Evolutionary conservation across 768 basidiomycete genomes (phyloP).

Genomic region (Boletus rubroflammeus): DNA sequence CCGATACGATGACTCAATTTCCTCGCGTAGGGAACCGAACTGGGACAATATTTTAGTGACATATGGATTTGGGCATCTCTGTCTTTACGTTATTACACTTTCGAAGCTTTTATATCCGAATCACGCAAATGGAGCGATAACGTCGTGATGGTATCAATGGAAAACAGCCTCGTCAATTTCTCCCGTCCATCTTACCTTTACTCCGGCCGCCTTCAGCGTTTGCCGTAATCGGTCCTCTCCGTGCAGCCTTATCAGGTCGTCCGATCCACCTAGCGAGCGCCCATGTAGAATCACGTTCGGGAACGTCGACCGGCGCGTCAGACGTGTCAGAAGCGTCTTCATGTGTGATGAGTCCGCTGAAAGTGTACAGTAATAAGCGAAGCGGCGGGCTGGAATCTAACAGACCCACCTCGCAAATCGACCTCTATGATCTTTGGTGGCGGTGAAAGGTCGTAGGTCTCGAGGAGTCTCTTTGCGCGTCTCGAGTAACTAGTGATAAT

Average conservation of each 20-base stretch:
- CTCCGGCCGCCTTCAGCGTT: conserved; percentile 47
- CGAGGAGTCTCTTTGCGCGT: conserved; percentile 46
- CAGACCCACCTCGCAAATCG: conserved; percentile 56
- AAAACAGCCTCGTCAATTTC: conserved; percentile 1
- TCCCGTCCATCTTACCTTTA: conserved; percentile 30
- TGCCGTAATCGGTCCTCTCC: conserved; percentile 40
- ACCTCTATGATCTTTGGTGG: conserved; percentile 71
- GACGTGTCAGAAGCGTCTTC: conserved; percentile 60
- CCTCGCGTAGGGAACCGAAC: background rate
- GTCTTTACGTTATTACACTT: conserved; percentile 6
- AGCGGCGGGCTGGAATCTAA: background rate
- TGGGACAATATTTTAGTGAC: conserved; percentile 1
- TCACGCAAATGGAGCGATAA: background rate
- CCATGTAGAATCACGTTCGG: conserved; percentile 72
- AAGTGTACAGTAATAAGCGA: background rate
- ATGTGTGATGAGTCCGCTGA: conserved; percentile 60
- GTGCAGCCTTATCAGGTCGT: conserved; percentile 50
- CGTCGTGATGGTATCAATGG: background rate
- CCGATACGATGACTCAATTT: conserved; percentile 3
- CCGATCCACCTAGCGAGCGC: conserved; percentile 61
- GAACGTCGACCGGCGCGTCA: conserved; percentile 68
- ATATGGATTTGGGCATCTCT: conserved; percentile 1
- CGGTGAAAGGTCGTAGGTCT: conserved; percentile 56
- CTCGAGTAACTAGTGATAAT: conserved; percentile 24
- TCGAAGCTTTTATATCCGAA: background rate